A percentile compares a stretch with the other conserved stretches of the same genome.
Conservation (phyloP, 73 alveolate genomes). For the Paramecium primaurelia region DNA sequence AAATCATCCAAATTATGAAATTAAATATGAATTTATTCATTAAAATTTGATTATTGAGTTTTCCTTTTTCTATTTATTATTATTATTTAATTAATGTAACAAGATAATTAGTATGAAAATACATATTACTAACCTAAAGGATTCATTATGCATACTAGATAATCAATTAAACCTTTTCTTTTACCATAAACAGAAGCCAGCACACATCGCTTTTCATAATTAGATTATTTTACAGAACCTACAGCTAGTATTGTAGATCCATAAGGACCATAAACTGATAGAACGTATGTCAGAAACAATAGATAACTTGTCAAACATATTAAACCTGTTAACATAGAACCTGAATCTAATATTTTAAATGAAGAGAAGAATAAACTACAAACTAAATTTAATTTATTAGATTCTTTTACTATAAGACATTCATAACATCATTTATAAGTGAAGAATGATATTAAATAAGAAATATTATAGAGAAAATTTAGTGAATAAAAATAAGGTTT, state of each 20-base stretch:
- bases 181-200: neutral
- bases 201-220: neutral
- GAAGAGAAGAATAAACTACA: conserved; percentile 7
- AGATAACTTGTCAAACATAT: neutral
- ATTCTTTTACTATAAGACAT: neutral
- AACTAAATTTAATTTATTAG: neutral
- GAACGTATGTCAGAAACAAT: neutral
- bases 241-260: neutral
- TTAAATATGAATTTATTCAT: neutral
- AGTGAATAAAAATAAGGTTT: neutral
- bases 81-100: neutral
- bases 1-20: neutral
- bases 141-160: neutral
- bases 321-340: neutral
- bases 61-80: neutral
- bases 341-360: neutral
- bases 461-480: neutral
- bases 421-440: neutral
- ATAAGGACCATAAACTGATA: neutral
- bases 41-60: neutral
- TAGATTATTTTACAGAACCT: neutral
- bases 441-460: neutral
- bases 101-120: neutral
- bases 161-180: neutral
- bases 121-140: neutral